A percentile compares a stretch with the other conserved stretches of the same genome.
Conservation (phyloP, 2,329 filamentous ascomycete genomes). For the Monilinia vaccinii-corymbosi region DNA sequence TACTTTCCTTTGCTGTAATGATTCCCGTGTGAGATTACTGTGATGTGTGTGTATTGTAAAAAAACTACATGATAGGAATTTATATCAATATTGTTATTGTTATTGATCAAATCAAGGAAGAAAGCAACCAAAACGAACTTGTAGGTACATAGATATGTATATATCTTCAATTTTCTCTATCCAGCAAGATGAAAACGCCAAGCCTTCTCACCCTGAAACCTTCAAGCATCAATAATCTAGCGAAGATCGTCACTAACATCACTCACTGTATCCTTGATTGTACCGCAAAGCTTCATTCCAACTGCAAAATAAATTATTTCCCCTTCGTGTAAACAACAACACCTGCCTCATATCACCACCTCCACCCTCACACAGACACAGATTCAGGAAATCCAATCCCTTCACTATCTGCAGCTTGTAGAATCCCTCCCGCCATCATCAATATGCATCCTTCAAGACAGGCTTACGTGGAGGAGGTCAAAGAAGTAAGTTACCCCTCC, state of each 20-base stretch:
- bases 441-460: constrained; percentile 78
- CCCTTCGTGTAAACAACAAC: neutral
- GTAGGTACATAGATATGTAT: no score
- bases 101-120: neutral
- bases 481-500: constrained; percentile 46
- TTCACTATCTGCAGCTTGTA: neutral
- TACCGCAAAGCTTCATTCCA: neutral
- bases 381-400: neutral
- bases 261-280: neutral
- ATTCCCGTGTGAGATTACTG: neutral
- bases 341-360: neutral
- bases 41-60: neutral
- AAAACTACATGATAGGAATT: neutral
- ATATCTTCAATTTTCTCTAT: neutral
- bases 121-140: neutral
- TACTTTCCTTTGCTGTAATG: no score
- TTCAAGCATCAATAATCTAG: neutral
- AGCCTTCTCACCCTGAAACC: neutral
- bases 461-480: constrained; percentile 85
- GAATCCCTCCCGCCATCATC: neutral
- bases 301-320: neutral
- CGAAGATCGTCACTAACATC: constrained; percentile 4
- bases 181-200: neutral
- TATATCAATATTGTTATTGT: neutral
- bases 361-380: no score